phyloP scores from a whole-genome alignment of 1,284 basidiomycete genomes.

The Irpex sp. region DNA sequence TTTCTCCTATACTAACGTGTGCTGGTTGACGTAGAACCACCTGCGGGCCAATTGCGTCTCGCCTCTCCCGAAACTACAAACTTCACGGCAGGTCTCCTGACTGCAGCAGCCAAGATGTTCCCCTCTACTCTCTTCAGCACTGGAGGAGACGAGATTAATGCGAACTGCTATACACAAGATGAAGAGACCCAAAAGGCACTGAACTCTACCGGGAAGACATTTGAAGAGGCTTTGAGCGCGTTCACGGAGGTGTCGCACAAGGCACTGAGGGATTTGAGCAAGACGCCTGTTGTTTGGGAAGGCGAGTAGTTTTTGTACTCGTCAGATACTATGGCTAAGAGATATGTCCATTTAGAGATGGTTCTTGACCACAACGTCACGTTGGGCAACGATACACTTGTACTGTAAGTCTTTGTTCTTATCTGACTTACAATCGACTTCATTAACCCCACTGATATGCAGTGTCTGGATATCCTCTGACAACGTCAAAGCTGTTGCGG shows the following conservation, averaged over 20 bases:
- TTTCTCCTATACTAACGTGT: background rate
- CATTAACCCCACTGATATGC: background rate
- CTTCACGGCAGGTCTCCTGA: conserved; percentile 44
- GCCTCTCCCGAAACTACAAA: conserved; percentile 40
- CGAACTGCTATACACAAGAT: conserved; percentile 63
- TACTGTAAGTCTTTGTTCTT: conserved; percentile 42
- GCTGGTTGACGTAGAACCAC: conserved; percentile 46
- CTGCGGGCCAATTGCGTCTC: conserved; percentile 76
- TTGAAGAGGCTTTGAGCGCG: conserved; percentile 56
- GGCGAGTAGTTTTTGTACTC: conserved; percentile 26
- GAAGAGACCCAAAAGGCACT: conserved; percentile 49
- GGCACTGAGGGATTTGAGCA: conserved; percentile 37
- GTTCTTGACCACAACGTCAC: conserved; percentile 59
- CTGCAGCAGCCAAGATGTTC: conserved; percentile 38
- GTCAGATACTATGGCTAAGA: background rate
- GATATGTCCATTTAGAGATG: conserved; percentile 46
- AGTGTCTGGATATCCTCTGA: conserved; percentile 54
- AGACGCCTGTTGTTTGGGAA: conserved; percentile 70
- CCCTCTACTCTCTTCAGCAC: conserved; percentile 65
- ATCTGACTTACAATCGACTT: background rate
- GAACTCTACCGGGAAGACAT: conserved; percentile 40
- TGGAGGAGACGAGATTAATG: conserved; percentile 82
- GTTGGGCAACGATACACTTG: conserved; percentile 61
- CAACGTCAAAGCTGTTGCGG: conserved; percentile 38
- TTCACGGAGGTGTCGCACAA: conserved; percentile 57